phyloP scores from a whole-genome alignment of 148 eudicot genomes.

The Bassia scoparia region DNA sequence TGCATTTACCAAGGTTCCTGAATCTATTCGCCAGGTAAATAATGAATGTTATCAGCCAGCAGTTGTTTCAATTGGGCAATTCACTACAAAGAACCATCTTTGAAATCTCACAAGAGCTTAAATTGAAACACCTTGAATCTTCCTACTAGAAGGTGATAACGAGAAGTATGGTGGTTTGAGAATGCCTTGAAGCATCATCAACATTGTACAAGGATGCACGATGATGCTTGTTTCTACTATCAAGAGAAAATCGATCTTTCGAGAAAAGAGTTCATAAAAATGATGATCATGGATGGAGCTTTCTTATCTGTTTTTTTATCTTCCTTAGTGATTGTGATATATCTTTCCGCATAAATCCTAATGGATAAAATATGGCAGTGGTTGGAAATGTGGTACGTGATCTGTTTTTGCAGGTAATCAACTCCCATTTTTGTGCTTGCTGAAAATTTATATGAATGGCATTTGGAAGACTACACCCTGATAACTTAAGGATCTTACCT shows the following conservation, averaged over 20 bases:
- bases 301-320: too few species aligned
- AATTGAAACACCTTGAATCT: not conserved
- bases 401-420: not conserved
- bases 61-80: conserved; percentile 1
- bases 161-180: not conserved
- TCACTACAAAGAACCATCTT: not conserved
- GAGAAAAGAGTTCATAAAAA: not conserved
- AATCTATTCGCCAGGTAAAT: not conserved
- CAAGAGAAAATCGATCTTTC: not conserved
- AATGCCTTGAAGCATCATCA: not conserved
- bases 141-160: not conserved
- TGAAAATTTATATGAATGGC: not conserved
- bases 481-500: conserved; percentile 9
- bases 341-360: not conserved
- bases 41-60: conserved; percentile 6
- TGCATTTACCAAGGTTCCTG: not conserved
- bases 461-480: not conserved
- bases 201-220: not conserved
- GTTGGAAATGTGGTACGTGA: not conserved
- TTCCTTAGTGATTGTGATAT: not conserved
- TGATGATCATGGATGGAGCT: not conserved
- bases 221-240: not conserved
- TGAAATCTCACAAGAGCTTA: not conserved
- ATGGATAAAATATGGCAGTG: too few species aligned
- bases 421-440: not conserved